Evolutionary conservation across 2,329 filamentous ascomycete genomes (phyloP).

Genomic region (Blumeria hordei): DNA sequence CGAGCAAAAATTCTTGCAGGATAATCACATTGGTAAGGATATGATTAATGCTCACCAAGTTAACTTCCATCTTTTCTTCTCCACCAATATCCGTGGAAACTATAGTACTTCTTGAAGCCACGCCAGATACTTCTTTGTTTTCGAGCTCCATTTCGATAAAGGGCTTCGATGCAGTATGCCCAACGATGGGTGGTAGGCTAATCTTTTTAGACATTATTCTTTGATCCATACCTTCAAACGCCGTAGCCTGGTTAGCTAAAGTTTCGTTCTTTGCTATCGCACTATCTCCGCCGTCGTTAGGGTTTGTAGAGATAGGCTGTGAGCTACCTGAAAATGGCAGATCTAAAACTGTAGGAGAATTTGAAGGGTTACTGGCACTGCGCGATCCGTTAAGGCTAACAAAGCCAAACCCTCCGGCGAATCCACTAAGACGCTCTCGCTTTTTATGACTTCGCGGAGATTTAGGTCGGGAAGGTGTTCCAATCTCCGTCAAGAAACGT

Average conservation of each 20-base stretch:
- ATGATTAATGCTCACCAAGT: constrained; percentile 43
- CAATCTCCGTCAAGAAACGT: constrained; percentile 30
- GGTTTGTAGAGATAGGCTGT: constrained; percentile 7
- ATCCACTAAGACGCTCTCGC: constrained; percentile 7
- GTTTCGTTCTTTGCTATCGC: constrained; percentile 3
- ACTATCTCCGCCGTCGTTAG: neutral
- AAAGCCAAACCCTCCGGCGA: constrained; percentile 6
- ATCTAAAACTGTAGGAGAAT: constrained; percentile 9
- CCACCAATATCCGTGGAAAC: neutral
- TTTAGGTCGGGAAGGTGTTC: constrained; percentile 12
- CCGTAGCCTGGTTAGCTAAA: constrained; percentile 25
- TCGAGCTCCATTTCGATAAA: neutral
- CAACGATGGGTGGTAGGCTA: constrained; percentile 13
- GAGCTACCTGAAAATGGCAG: constrained; percentile 9
- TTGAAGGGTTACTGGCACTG: constrained; percentile 7
- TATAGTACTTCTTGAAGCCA: neutral
- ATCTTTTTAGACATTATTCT: constrained; percentile 32
- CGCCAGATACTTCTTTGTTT: neutral
- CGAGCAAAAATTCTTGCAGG: constrained; percentile 56
- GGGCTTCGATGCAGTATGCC: constrained; percentile 1
- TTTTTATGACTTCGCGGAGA: constrained; percentile 13
- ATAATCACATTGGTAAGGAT: constrained; percentile 59
- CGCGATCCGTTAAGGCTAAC: constrained; percentile 8
- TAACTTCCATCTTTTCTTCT: constrained; percentile 5
- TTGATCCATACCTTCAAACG: constrained; percentile 39